Base-by-base conservation (phyloP, 2,329 filamentous ascomycete genomes). In the Penicillium sumatraense region DNA sequence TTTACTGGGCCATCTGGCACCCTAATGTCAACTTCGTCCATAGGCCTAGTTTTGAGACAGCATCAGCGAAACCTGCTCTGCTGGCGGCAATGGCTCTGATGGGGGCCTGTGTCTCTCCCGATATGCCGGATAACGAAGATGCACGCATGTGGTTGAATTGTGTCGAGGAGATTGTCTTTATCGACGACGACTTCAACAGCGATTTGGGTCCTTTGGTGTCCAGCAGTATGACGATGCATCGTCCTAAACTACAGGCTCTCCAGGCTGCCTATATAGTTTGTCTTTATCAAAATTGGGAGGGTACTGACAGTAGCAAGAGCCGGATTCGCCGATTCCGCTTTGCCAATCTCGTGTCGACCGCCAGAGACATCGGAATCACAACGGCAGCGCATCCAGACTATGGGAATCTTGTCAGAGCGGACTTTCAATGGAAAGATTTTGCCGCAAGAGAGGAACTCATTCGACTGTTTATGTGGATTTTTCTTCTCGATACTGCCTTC, bases 251-350 rank as follows among this genome's bases (percentile, higher is more conserved):
- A 0, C 69, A 74, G 42, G 66, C 71, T 1, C 64, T 76, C 1
- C 73, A 76, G 41, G 74, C 72, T 1, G 68, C 73, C 3, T 75
- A 70, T 27, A 62, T 72, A 33, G 72, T 76, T 6, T 75, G 72
- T 47, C 60, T 75, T 4, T 75, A 69, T 46, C 74, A 76, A 49
- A 76, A 74, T 46, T 76, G 73, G 73, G 72, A 76, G 53, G 74
- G 74, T 0, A 61, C 61, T 1, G 69, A 73, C 54, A 47, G 62
- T 6, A 68, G 64, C 42, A 75, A 75, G 57, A 56, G 66, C 5
- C 63, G 73, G 2, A 70, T 75, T 26, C 72, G 74, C 4, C 65
- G 73, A 2, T 65, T 72, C 51, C 66, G 73, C 2, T 76, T 72
- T 48, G 65, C 65, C 20, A 72, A 65, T 0, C 61, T 75, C 1